These are phyloP conservation scores for Iberis amara DNA, from an alignment of 441 rosid genomes.

Conservation along the genomic window DNA sequence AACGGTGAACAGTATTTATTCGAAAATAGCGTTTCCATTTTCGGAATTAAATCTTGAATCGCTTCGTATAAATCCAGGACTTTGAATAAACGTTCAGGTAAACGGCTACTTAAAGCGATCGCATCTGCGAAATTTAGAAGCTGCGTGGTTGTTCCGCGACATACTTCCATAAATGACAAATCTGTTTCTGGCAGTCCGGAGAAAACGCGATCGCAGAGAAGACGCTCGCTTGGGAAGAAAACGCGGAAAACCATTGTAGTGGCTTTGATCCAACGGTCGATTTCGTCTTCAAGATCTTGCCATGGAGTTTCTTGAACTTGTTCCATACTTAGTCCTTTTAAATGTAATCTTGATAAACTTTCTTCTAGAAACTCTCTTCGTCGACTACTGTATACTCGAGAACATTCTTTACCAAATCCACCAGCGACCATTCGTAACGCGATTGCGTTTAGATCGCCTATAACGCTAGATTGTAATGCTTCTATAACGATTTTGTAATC, in stretches of 20 bases:
- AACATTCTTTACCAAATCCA: conserved; percentile 73
- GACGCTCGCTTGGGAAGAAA: conserved; percentile 86
- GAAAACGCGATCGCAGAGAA: conserved; percentile 83
- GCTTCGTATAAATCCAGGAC: conserved; percentile 82
- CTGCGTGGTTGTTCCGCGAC: conserved; percentile 70
- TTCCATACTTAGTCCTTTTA: conserved; percentile 63
- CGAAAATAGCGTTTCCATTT: conserved; percentile 52
- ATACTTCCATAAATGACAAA: conserved; percentile 86
- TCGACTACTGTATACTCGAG: conserved; percentile 71
- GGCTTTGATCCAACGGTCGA: conserved; percentile 87
- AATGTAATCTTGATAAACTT: conserved; percentile 68
- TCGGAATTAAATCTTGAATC: conserved; percentile 69
- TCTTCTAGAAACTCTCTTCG: conserved; percentile 86
- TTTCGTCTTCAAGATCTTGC: conserved; percentile 76
- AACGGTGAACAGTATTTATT: conserved; percentile 61
- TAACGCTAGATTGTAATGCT: conserved; percentile 63
- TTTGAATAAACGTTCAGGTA: conserved; percentile 83
- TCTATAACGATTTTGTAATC: conserved; percentile 74
- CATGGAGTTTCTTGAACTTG: conserved; percentile 69
- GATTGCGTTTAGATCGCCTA: conserved; percentile 75
- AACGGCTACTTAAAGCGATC: conserved; percentile 64
- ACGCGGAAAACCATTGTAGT: conserved; percentile 59
- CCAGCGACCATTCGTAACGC: conserved; percentile 78
- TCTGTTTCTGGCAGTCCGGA: conserved; percentile 53
- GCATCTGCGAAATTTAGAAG: conserved; percentile 76